Evolutionary conservation across 2,329 filamentous ascomycete species (phyloP), one percentile per base, ranked within the genome.

Genomic region (Dothideomycetes sp.): DNA sequence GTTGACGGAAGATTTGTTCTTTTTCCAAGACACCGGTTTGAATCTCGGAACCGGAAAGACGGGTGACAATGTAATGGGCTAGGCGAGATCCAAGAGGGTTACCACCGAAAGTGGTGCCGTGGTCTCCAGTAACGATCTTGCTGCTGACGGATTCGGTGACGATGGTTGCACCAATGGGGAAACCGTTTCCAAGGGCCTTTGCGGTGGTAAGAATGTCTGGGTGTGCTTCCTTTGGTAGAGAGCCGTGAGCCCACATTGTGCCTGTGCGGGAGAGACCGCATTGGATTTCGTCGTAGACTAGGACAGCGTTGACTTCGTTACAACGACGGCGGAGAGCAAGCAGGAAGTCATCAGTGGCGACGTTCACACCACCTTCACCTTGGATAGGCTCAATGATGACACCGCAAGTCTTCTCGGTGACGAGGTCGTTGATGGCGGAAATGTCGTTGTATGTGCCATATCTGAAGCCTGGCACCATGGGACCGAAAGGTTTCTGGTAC

Each of bases 341-440:
- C 17, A 98, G 71, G 62, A 96, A 98, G 49, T 86, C 84, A 3
- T 83, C 77, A 1, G 74, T 81, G 3, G 85, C 91, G 9, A 84
- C 78, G 52, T 89, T 82, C 37, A 98, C 82, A 50, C 91, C 91
- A 12, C 91, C 91, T 65, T 98, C 91, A 44, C 91, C 91, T 65
- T 98, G 91, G 46, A 98, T 94, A 7, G 91, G 91, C 70, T 98
- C 91, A 32, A 98, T 76, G 44, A 98, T 88, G 15, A 98, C 91
- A 57, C 86, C 88, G 54, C 88, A 95, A 0, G 91, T 96, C 51
- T 80, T 77, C 15, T 86, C 78, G 0, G 82, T 94, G 20, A 98
- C 79, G 13, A 94, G 68, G 1, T 73, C 72, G 13, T 80, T 66
- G 39, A 98, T 74, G 12, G 70, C 79, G 2, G 68, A 72, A 10